Percentiles rank a stretch among this genome's conserved stretches.
Evolutionary conservation across 257 asterid genomes (phyloP).

Genomic region (Jasminum sambac): DNA sequence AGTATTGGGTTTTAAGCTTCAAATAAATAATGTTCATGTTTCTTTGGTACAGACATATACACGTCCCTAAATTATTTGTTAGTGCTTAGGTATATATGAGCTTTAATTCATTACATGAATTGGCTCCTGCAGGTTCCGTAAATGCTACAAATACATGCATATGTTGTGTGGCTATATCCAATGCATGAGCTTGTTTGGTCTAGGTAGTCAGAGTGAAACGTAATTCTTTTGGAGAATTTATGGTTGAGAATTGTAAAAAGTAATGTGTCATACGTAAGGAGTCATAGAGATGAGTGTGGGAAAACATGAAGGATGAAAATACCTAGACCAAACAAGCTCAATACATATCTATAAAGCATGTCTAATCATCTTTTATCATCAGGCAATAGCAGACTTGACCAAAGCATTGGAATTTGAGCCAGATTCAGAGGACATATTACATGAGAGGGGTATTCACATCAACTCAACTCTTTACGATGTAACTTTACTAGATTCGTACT

Average conservation of each 20-base stretch:
- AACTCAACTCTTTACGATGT: conserved; percentile 13
- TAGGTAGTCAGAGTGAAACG: no score
- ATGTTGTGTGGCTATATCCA: conserved; percentile 7
- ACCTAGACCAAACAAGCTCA: no score
- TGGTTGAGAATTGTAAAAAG: no score
- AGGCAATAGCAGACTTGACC: conserved; percentile 96
- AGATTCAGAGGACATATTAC: conserved; percentile 73
- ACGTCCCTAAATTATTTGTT: not conserved
- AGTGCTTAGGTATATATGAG: conserved; percentile 19
- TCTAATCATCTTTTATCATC: conserved; percentile 33
- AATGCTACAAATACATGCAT: not conserved
- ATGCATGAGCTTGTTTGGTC: not conserved
- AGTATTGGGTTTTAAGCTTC: not conserved
- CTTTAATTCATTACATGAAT: not conserved
- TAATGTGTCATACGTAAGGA: no score
- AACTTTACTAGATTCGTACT: conserved; percentile 7
- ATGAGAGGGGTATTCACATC: conserved; percentile 77
- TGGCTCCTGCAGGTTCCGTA: not conserved
- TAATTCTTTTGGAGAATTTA: no score
- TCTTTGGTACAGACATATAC: not conserved
- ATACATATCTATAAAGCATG: not conserved
- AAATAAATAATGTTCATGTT: not conserved
- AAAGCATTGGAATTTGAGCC: conserved; percentile 93
- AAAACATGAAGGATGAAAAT: no score
- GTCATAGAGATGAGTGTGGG: no score